These are phyloP conservation scores for Pseudozyma sp. DNA, from an alignment of 1,284 basidiomycete genomes.

Conservation along the genomic window DNA sequence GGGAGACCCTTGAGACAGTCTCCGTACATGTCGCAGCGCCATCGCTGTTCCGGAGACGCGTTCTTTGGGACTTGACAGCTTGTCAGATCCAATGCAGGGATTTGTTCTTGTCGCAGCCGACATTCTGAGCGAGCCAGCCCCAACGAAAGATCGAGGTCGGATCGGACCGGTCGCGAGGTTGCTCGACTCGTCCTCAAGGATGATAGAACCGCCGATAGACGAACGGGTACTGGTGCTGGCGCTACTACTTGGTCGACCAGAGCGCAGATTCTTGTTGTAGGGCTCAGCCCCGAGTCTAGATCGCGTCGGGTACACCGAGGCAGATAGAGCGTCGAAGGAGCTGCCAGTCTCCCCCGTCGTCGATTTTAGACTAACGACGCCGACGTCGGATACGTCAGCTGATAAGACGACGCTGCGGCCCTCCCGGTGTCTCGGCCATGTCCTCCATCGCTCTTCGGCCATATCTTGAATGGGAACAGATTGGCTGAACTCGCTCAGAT, in stretches of 20 bases:
- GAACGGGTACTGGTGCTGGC: constrained; percentile 31
- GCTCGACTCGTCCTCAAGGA: constrained; percentile 5
- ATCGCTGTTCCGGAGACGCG: constrained; percentile 14
- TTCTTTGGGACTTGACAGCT: background rate
- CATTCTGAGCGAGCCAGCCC: constrained; percentile 23
- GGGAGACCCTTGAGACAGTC: constrained; percentile 12
- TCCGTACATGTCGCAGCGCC: constrained; percentile 25
- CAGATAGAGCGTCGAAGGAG: constrained; percentile 17
- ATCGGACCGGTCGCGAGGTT: constrained; percentile 18
- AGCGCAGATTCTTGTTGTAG: constrained; percentile 30
- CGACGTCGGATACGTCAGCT: background rate
- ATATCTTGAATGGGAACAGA: constrained; percentile 42
- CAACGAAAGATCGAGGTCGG: constrained; percentile 21
- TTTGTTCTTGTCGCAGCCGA: constrained; percentile 11
- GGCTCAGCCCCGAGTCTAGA: constrained; percentile 36
- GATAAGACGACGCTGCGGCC: background rate
- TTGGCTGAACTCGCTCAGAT: constrained; percentile 46
- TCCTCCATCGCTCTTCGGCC: constrained; percentile 41
- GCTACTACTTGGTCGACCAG: constrained; percentile 28
- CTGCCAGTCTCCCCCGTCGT: constrained; percentile 3
- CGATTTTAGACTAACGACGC: background rate
- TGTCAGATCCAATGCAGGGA: constrained; percentile 5
- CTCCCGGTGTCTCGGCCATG: constrained; percentile 27
- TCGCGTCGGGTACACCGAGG: constrained; percentile 13
- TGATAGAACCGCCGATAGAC: constrained; percentile 14